Evolutionary conservation across 495 filamentous ascomycete species (phyloP).

Genomic region (Neurospora sp.): DNA sequence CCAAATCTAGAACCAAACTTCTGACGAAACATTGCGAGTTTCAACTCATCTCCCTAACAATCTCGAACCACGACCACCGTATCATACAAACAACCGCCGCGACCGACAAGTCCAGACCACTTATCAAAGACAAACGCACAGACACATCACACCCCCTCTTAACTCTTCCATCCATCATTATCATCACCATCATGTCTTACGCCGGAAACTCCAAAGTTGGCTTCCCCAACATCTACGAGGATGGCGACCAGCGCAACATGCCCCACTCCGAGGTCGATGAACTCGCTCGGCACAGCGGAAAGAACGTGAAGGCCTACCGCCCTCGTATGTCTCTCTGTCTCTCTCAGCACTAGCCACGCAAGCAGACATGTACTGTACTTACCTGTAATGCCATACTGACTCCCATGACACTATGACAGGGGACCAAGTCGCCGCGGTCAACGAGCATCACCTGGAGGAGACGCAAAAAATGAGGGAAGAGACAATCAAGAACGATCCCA

Average conservation of each 20-base stretch:
- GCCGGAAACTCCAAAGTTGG: conserved; percentile 14
- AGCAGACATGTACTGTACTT: background rate
- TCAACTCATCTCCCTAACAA: background rate
- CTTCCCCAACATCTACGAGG: conserved; percentile 12
- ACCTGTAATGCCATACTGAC: background rate
- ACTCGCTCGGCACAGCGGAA: conserved; percentile 6
- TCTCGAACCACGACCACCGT: background rate
- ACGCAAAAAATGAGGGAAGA: conserved; percentile 6
- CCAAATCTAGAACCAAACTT: background rate
- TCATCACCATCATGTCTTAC: conserved; percentile 6
- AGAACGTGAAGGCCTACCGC: conserved; percentile 17
- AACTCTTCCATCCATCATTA: background rate
- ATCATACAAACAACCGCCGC: background rate
- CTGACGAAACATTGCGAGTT: background rate
- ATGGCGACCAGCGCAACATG: conserved; percentile 13
- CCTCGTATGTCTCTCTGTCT: conserved; percentile 8
- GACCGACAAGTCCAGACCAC: background rate
- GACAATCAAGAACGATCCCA: conserved; percentile 16
- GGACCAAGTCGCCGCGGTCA: conserved; percentile 9
- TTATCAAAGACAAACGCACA: background rate
- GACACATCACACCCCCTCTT: background rate
- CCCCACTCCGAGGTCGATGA: conserved; percentile 10
- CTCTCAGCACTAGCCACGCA: background rate
- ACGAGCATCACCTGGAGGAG: conserved; percentile 5
- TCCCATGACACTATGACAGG: conserved; percentile 3